Base-by-base conservation (phyloP, 2,329 filamentous ascomycete genomes). In the Apiospora rasikravindrae region DNA sequence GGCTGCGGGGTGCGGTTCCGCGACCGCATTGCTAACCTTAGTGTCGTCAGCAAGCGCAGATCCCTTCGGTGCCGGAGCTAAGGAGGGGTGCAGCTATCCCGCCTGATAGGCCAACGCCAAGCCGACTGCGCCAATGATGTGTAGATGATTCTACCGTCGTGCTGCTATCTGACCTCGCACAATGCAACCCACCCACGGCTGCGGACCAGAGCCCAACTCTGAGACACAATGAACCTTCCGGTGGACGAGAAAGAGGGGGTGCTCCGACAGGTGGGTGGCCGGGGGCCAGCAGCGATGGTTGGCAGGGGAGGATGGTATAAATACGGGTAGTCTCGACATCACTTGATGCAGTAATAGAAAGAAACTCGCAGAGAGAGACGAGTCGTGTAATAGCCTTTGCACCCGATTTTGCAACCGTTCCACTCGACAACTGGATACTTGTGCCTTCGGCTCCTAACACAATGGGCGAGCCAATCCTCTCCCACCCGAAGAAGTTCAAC, bases 401-500 rank as follows among this genome's bases (percentile, higher is more conserved):
- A 4, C 14, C 10, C 19, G 45, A 14, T 14, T 19, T n/a, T n/a
- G 4, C 19, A n/a, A 24, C 22, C 1, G 6, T 13, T 33, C 57
- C 33, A 3, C 40, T 14, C 14, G 8, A 16, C 2, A 22, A 2
- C 33, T 22, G 4, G 3, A 14, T 10, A 6, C 14, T 13, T 14
- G 19, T 14, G 3, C n/a, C 29, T 0, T n/a, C 16, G 19, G 24
- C 29, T 8, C 44, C 29, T 19, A 16, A 19, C 53, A 6, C 33
- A 10, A 64, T 64, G 57, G 57, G 29, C 8, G 22, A n/a, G 24
- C 10, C 33, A n/a, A 64, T 40, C 10, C 29, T 33, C 33, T 64
- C 57, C 6, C 57, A 4, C 2, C 67, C 53, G 22, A 84, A 83
- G 51, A 84, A 83, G 77, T 83, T 83, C 78, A 84, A 82, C 72